Evolutionary conservation across 345 rosid species (phyloP), one percentile per base, ranked within the genome.

Genomic region (Microthlaspi erraticum): DNA sequence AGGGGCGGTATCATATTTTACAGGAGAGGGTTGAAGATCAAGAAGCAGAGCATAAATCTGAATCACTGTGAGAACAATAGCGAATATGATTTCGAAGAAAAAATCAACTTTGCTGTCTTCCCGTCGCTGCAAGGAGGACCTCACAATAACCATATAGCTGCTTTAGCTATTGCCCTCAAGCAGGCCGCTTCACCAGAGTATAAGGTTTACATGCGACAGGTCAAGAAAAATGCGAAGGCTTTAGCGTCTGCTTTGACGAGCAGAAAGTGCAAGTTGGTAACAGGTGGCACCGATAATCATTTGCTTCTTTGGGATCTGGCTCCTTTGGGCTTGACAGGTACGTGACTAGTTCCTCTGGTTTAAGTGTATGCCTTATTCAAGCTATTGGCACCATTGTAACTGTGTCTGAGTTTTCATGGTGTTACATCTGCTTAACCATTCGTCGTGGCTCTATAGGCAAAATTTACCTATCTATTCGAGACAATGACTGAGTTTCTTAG

Each of bases 81-180:
- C 68, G 82, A 79, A 8, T 91, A 88, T 76, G 89, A 93, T 66
- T 87, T 88, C 11, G 97, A 91, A 86, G 96, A 88, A 72, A 90
- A 81, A 81, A 91, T 93, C 64, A 93, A 91, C 56, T 93, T 88
- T 77, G 83, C 96, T 10, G 94, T 93, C 38, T 90, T 87, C 73
- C 98, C 97, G 71, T 85, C 92, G 12, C 71, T 87, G 60, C 98
- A 93, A 83, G 98, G 97, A 3, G 98, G 98, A 3, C 96, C 97
- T 7, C 97, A 93, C 76, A 93, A 90, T 73, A 93, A 88, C 82
- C 98, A 93, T 70, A 90, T 88, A 86, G 99, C 97, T 68, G 98
- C 99, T 66, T 92, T 94, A 63, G 96, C 98, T 63, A 80, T 91
- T 67, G 93, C 99, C 73, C 84, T 94, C 57, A 94, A 89, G 79